A percentile compares a stretch with the other conserved stretches of the same genome.
Conservation (phyloP, 768 basidiomycete genomes). For the Daedaleopsis nitida region DNA sequence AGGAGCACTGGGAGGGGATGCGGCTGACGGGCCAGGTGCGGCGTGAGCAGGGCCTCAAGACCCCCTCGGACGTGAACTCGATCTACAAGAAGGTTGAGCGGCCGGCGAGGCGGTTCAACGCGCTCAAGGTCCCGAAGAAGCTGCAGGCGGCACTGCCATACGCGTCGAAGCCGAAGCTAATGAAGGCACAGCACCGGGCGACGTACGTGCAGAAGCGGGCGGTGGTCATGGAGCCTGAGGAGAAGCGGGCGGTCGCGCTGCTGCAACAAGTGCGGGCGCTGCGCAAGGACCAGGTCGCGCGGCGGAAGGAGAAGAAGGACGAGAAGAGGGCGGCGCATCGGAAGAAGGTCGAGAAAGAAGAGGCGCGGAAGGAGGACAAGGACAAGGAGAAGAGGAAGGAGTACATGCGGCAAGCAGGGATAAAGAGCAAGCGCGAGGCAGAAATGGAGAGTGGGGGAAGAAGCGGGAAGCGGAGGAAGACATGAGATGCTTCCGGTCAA, state of each 20-base stretch:
- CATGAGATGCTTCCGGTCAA: conserved; percentile 2
- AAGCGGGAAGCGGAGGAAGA: conserved; percentile 45
- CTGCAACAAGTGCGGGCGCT: conserved; percentile 93
- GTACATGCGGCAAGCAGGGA: conserved; percentile 68
- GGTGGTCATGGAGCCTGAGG: conserved; percentile 93
- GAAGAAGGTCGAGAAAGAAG: conserved; percentile 76
- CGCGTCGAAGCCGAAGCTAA: conserved; percentile 87
- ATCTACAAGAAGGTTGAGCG: conserved; percentile 86
- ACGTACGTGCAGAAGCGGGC: conserved; percentile 96
- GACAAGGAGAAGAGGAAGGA: conserved; percentile 79
- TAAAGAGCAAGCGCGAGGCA: conserved; percentile 68
- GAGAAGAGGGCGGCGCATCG: conserved; percentile 67
- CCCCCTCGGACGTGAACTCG: conserved; percentile 82
- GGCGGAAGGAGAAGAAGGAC: conserved; percentile 85
- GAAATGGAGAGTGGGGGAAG: conserved; percentile 60
- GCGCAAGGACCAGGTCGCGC: conserved; percentile 81
- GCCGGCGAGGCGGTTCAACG: conserved; percentile 83
- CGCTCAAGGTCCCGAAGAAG: conserved; percentile 84
- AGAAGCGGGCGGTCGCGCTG: conserved; percentile 87
- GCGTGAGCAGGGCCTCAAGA: conserved; percentile 80
- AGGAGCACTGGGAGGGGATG: conserved; percentile 90
- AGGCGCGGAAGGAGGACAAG: conserved; percentile 61
- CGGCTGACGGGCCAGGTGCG: conserved; percentile 92
- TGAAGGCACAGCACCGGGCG: conserved; percentile 67
- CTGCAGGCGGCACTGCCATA: conserved; percentile 91